phyloP scores from a whole-genome alignment of 2,329 filamentous ascomycete species.

The Pyrenochaeta sp. region DNA sequence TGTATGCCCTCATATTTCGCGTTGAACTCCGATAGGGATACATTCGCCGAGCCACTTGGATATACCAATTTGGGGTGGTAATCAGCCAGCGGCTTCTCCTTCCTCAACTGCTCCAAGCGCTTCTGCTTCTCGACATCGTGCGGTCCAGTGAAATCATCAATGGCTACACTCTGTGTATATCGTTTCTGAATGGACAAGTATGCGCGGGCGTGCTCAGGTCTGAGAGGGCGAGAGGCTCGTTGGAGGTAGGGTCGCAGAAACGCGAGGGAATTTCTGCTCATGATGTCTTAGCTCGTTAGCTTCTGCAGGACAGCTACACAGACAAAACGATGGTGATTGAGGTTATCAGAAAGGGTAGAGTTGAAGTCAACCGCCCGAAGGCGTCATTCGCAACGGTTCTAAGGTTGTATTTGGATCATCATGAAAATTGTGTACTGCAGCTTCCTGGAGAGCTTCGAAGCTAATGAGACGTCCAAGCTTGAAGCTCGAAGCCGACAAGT shows the following conservation, averaged over 20 bases:
- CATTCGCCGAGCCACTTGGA: slow-evolving; percentile 18
- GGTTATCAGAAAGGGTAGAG: slow-evolving; percentile 46
- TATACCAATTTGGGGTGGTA: slow-evolving; percentile 62
- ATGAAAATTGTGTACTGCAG: slow-evolving; percentile 15
- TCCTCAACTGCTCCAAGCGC: slow-evolving; percentile 63
- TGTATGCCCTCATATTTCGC: slow-evolving; percentile 36
- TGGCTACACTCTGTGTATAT: slow-evolving; percentile 26
- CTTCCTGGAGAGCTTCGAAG: slow-evolving; percentile 2
- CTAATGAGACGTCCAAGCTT: not conserved
- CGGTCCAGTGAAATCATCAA: slow-evolving; percentile 35
- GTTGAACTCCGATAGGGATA: slow-evolving; percentile 40
- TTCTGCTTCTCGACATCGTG: slow-evolving; percentile 58
- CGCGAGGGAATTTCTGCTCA: slow-evolving; percentile 57
- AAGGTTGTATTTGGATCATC: slow-evolving; percentile 45
- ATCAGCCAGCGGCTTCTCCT: slow-evolving; percentile 57
- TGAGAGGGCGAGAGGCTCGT: slow-evolving; percentile 48
- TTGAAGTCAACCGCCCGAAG: slow-evolving; percentile 61
- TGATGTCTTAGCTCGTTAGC: slow-evolving; percentile 50
- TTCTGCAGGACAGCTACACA: slow-evolving; percentile 17
- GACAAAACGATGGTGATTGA: not conserved
- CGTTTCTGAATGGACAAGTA: slow-evolving; percentile 55
- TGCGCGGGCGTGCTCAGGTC: slow-evolving; percentile 57
- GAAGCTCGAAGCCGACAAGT: not conserved
- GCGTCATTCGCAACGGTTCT: slow-evolving; percentile 76
- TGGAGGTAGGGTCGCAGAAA: slow-evolving; percentile 66